These are phyloP conservation scores for Parastagonospora nodorum DNA, from an alignment of 2,329 filamentous ascomycete genomes.

Conservation along the genomic window DNA sequence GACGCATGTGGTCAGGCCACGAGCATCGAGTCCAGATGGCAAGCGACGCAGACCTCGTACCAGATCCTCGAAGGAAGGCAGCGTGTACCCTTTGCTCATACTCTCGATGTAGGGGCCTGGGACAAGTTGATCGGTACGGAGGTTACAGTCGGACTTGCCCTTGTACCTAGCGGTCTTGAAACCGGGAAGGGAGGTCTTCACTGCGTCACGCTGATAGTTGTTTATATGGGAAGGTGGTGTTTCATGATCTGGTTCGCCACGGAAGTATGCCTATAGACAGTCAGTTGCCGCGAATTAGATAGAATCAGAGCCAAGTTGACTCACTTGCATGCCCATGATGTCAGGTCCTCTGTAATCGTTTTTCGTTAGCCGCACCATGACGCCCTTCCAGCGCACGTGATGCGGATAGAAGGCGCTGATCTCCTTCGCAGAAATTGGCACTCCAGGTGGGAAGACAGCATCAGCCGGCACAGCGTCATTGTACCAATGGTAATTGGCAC, in stretches of 20 bases:
- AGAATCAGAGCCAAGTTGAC: neutral
- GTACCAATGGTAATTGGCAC: conserved; percentile 23
- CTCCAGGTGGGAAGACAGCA: conserved; percentile 31
- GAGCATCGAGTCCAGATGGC: conserved; percentile 24
- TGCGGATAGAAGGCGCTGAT: conserved; percentile 36
- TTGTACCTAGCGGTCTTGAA: conserved; percentile 16
- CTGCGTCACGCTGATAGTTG: conserved; percentile 15
- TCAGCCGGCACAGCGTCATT: conserved; percentile 20
- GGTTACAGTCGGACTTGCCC: conserved; percentile 15
- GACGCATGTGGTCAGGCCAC: conserved; percentile 25
- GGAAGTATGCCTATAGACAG: conserved; percentile 19
- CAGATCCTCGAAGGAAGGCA: conserved; percentile 30
- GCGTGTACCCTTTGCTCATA: conserved; percentile 1
- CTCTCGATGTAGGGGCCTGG: conserved; percentile 8
- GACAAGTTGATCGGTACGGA: conserved; percentile 15
- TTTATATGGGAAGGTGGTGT: conserved; percentile 13
- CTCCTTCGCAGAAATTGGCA: conserved; percentile 32
- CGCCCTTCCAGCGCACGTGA: conserved; percentile 25
- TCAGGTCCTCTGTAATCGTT: conserved; percentile 27
- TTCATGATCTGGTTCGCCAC: conserved; percentile 8
- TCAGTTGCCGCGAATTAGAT: neutral
- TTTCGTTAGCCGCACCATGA: conserved; percentile 28
- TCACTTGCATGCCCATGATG: conserved; percentile 27
- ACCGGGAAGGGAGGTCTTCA: conserved; percentile 8
- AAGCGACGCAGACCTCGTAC: conserved; percentile 21